Evolutionary conservation across 2,329 filamentous ascomycete species (phyloP).

Genomic region (Fusarium duplospermum): DNA sequence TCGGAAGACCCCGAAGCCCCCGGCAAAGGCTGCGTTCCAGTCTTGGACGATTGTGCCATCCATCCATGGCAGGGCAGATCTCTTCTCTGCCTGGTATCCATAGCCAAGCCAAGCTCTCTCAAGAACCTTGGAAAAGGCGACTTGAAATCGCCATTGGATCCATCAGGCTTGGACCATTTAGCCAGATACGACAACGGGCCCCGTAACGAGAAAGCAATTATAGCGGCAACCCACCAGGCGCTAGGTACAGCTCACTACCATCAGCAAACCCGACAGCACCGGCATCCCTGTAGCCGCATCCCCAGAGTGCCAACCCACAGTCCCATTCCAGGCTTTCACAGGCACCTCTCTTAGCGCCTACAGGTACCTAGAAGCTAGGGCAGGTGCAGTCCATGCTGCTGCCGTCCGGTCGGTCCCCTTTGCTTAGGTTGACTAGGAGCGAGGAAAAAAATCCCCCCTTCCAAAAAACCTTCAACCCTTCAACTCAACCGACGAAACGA

Average conservation of each 20-base stretch:
- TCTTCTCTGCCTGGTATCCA: constrained; percentile 1
- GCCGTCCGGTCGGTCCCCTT: not conserved
- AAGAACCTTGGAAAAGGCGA: not conserved
- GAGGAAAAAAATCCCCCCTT: constrained; percentile 35
- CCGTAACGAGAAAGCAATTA: constrained; percentile 8
- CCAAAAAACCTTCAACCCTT: constrained; percentile 43
- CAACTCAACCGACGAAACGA: constrained; percentile 43
- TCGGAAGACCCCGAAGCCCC: constrained; percentile 22
- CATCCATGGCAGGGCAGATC: constrained; percentile 3
- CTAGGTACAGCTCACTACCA: constrained; percentile 11
- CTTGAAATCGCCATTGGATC: not conserved
- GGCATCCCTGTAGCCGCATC: constrained; percentile 28
- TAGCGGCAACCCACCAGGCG: constrained; percentile 24
- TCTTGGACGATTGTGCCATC: constrained; percentile 12
- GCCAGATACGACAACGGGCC: not conserved
- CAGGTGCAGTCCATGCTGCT: not conserved
- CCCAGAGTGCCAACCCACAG: constrained; percentile 18
- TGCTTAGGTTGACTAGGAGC: not conserved
- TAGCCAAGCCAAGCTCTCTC: constrained; percentile 15
- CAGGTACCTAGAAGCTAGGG: constrained; percentile 17
- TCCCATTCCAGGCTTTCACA: constrained; percentile 27
- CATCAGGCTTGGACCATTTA: not conserved
- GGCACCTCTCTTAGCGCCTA: constrained; percentile 1
- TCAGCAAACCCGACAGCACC: constrained; percentile 22
- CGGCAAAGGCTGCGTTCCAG: constrained; percentile 30